Percentiles rank a stretch among this genome's conserved stretches.
phyloP scores from a whole-genome alignment of 306 rosid species.

The Mimosa bimucronata region DNA sequence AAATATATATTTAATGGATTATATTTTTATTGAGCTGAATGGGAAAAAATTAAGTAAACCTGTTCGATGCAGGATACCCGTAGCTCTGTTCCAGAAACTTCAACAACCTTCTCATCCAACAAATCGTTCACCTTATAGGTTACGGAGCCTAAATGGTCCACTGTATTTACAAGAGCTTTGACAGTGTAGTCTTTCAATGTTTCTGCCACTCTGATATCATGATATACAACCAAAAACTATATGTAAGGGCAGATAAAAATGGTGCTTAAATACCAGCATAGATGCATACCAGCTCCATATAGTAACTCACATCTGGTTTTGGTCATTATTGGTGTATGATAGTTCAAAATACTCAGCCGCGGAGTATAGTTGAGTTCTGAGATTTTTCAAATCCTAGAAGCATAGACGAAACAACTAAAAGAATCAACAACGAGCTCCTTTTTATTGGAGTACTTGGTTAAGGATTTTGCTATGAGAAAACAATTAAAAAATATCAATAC shows the following conservation, averaged over 20 bases:
- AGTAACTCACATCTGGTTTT: slow-evolving; percentile 68
- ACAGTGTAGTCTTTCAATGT: slow-evolving; percentile 81
- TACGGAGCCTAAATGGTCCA: slow-evolving; percentile 88
- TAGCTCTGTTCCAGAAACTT: slow-evolving; percentile 69
- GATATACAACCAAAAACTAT: background rate
- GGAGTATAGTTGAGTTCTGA: slow-evolving; percentile 72
- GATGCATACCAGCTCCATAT: slow-evolving; percentile 9
- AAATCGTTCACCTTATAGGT: slow-evolving; percentile 74
- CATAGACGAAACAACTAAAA: slow-evolving; percentile 21
- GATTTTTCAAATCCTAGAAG: slow-evolving; percentile 76
- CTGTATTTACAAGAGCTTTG: slow-evolving; percentile 85
- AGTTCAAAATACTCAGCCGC: slow-evolving; percentile 91
- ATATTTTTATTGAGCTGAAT: background rate
- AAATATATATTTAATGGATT: background rate
- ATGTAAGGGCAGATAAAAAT: background rate
- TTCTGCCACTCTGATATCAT: slow-evolving; percentile 66
- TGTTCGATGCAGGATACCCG: slow-evolving; percentile 76
- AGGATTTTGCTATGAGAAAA: slow-evolving; percentile 1
- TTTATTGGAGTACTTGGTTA: slow-evolving; percentile 4
- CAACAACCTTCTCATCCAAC: slow-evolving; percentile 74
- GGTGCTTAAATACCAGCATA: slow-evolving; percentile 1
- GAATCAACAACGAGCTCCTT: slow-evolving; percentile 23
- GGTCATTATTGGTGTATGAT: slow-evolving; percentile 75
- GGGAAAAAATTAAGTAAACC: slow-evolving; percentile 44
- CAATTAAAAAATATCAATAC: background rate